Conservation (phyloP, 1,284 basidiomycete species). For the Microstroma glucosiphilum region DNA sequence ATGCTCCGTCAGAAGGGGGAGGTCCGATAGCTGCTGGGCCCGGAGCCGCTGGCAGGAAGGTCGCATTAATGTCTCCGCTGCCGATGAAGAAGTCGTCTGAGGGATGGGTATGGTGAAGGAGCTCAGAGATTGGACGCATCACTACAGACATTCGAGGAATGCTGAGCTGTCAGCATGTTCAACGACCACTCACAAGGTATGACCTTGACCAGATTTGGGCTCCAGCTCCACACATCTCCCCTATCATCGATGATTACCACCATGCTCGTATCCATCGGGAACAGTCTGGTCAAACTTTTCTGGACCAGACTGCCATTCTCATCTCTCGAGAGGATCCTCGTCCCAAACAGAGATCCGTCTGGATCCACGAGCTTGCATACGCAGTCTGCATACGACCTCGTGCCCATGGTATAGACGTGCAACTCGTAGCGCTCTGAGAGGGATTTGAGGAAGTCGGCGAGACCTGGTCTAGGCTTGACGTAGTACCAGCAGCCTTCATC, state of each 20-base stretch:
- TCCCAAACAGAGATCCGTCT: slow-evolving; percentile 74
- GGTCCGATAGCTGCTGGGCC: slow-evolving; percentile 16
- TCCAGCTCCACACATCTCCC: slow-evolving; percentile 92
- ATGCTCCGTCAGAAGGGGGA: slow-evolving; percentile 20
- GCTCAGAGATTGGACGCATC: background rate
- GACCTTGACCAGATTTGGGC: slow-evolving; percentile 89
- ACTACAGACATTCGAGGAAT: background rate
- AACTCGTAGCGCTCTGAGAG: slow-evolving; percentile 82
- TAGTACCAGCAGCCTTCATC: slow-evolving; percentile 78
- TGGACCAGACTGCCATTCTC: slow-evolving; percentile 75
- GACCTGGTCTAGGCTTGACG: slow-evolving; percentile 86
- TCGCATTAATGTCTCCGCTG: slow-evolving; percentile 96
- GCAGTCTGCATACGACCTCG: slow-evolving; percentile 88
- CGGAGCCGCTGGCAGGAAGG: slow-evolving; percentile 69
- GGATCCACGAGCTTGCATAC: slow-evolving; percentile 92
- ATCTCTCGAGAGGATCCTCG: slow-evolving; percentile 81
- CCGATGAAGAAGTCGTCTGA: slow-evolving; percentile 94
- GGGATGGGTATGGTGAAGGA: background rate
- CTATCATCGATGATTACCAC: slow-evolving; percentile 98
- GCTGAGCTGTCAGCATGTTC: slow-evolving; percentile 4
- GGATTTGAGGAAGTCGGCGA: slow-evolving; percentile 67
- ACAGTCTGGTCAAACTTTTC: slow-evolving; percentile 82
- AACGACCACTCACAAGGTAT: slow-evolving; percentile 69
- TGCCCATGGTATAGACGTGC: slow-evolving; percentile 99
- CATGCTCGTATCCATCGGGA: slow-evolving; percentile 90